Conservation (phyloP, 441 rosid species). For the Gossypium lobatum region DNA sequence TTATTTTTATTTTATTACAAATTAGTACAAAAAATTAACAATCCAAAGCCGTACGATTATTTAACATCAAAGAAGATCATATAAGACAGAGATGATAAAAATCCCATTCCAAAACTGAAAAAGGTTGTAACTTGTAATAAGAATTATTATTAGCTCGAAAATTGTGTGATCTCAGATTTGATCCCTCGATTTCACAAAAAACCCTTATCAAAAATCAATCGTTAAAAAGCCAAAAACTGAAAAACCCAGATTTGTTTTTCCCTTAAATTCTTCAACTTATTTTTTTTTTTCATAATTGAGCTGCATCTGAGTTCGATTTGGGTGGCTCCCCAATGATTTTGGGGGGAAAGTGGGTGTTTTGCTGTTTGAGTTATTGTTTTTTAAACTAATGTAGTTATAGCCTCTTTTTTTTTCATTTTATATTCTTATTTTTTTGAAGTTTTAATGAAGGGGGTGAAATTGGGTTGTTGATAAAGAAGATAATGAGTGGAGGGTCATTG, state of each 20-base stretch:
- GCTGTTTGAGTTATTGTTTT: background rate
- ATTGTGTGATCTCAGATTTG: constrained; percentile 22
- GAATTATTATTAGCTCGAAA: background rate
- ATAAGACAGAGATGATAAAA: background rate
- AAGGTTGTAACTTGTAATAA: background rate
- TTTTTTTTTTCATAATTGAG: background rate
- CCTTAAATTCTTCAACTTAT: background rate
- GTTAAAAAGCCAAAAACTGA: constrained; percentile 3
- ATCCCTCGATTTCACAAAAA: constrained; percentile 25
- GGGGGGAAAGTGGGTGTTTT: constrained; percentile 20
- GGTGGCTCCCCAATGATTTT: constrained; percentile 13
- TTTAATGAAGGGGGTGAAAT: constrained; percentile 43
- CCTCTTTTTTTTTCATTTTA: background rate
- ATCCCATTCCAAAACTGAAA: constrained; percentile 3
- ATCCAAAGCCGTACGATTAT: too few species aligned
- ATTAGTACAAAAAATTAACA: too few species aligned
- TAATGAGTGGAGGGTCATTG: constrained; percentile 73
- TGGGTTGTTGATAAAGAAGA: constrained; percentile 24
- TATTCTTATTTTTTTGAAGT: background rate
- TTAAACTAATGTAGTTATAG: background rate
- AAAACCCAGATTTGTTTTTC: constrained; percentile 32
- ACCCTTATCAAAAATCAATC: constrained; percentile 37
- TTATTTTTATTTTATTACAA: too few species aligned
- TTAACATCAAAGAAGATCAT: too few species aligned
- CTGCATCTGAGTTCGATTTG: constrained; percentile 18